Evolutionary conservation across 306 rosid species (phyloP), one percentile per base, ranked within the genome.

Genomic region (Rosa lucieae): DNA sequence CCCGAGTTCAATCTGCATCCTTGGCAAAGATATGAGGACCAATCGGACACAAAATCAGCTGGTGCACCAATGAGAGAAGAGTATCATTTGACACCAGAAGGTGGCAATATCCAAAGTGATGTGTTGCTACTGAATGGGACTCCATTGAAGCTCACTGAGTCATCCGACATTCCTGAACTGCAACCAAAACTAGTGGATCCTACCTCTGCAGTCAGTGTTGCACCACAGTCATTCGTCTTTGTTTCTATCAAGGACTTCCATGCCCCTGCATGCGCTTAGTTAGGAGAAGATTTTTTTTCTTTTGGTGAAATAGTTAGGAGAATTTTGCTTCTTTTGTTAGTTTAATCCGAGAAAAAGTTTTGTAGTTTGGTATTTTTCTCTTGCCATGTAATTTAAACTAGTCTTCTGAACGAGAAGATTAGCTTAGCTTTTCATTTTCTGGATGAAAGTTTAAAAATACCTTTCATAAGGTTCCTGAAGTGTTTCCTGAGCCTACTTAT

Each of bases 11-110:
- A 78, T 63, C n/a, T 78, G n/a, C 42, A 49, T 35, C 62, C 82
- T 2, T 56, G 46, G 12, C 55, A 5, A 12, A 23, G 6, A 56
- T 7, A 40, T 39, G 56, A 59, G 10, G 68, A 14, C 6, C 70
- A 35, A 65, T 35, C 42, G 0, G 70, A 6, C 9, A 20, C 21
- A 43, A 44, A 14, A 26, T 5, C 51, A 51, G 18, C 48, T 23
- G 15, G 14, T 40, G 71, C 8, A 47, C 6, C 39, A 17, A 70
- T 9, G 67, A 87, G 88, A 53, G 90, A 92, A 81, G 95, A 89
- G 83, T 90, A 87, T 65, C 93, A 92, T 84, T 80, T 89, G 74
- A 92, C 85, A 0, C 89, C 97, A 0, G 84, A 86, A 84, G 86
- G 76, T 46, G 92, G 93, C 1, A 74, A 90, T 23, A 76, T 90